A percentile compares a stretch with the other conserved stretches of the same genome.
These are phyloP conservation scores for Margaritispora aquatica DNA, from an alignment of 495 filamentous ascomycete species.

Conservation along the genomic window DNA sequence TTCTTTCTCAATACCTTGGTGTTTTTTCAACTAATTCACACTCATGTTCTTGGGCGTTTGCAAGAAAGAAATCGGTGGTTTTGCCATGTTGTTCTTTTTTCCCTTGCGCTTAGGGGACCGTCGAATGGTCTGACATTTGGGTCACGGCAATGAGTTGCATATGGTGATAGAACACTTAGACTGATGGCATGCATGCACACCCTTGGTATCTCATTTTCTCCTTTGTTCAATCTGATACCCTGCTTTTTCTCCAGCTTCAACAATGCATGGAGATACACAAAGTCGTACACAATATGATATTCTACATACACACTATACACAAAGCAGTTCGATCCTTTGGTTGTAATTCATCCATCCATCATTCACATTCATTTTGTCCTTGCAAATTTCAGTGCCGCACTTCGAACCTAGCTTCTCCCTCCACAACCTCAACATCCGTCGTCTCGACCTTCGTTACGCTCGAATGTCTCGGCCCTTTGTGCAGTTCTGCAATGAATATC, in stretches of 20 bases:
- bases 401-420: slow-evolving; percentile 59
- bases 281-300: too few relatives aligned
- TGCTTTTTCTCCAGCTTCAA: not conserved
- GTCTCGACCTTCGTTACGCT: slow-evolving; percentile 69
- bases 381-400: slow-evolving; percentile 25
- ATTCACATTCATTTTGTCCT: too few relatives aligned
- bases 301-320: too few relatives aligned
- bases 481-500: slow-evolving; percentile 66
- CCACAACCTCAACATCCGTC: slow-evolving; percentile 50
- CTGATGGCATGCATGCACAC: not conserved
- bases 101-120: not conserved
- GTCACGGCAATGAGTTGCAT: not conserved
- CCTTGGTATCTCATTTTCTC: too few relatives aligned
- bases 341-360: too few relatives aligned
- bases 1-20: too few relatives aligned
- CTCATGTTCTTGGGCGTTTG: too few relatives aligned
- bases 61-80: too few relatives aligned
- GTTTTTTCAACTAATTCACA: too few relatives aligned
- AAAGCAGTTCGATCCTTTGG: too few relatives aligned
- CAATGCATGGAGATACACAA: not conserved
- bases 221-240: not conserved
- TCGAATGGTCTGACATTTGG: not conserved
- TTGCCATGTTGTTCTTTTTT: not conserved
- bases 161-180: not conserved
- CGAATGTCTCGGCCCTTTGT: slow-evolving; percentile 62